Evolutionary conservation across 2,329 filamentous ascomycete genomes (phyloP).

Genomic region (Nannizzia gypsea): DNA sequence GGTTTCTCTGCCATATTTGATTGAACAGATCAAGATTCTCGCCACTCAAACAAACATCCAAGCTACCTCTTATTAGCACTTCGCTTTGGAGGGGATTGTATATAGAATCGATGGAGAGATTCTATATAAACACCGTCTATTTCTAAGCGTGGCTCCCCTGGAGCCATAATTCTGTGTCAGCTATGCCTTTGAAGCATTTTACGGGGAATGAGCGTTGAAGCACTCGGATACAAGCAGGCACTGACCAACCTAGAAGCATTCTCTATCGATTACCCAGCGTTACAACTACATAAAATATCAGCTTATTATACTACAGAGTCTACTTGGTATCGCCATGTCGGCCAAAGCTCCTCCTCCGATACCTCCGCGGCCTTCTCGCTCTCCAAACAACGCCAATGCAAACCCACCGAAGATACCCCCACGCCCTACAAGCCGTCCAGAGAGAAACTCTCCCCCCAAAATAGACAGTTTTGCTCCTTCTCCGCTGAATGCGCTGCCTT

Average conservation of each 20-base stretch:
- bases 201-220: not conserved
- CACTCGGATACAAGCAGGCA: not conserved
- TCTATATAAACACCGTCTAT: no score
- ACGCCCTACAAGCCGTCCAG: constrained; percentile 10
- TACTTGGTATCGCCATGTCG: constrained; percentile 7
- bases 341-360: constrained; percentile 19
- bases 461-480: constrained; percentile 12
- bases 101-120: not conserved
- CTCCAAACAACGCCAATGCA: constrained; percentile 24
- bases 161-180: not conserved
- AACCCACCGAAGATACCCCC: constrained; percentile 13
- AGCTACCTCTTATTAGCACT: not conserved
- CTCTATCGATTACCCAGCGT: not conserved
- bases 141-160: not conserved
- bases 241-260: not conserved
- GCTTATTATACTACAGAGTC: not conserved
- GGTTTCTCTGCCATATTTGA: not conserved
- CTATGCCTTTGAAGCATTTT: not conserved
- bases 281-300: not conserved
- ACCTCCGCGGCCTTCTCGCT: constrained; percentile 28
- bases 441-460: constrained; percentile 8
- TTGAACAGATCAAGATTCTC: not conserved
- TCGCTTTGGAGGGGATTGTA: not conserved
- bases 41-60: constrained; percentile 13
- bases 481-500: constrained; percentile 11